Base-by-base conservation (phyloP, 257 asterid species). In the Solanum appendiculatum region DNA sequence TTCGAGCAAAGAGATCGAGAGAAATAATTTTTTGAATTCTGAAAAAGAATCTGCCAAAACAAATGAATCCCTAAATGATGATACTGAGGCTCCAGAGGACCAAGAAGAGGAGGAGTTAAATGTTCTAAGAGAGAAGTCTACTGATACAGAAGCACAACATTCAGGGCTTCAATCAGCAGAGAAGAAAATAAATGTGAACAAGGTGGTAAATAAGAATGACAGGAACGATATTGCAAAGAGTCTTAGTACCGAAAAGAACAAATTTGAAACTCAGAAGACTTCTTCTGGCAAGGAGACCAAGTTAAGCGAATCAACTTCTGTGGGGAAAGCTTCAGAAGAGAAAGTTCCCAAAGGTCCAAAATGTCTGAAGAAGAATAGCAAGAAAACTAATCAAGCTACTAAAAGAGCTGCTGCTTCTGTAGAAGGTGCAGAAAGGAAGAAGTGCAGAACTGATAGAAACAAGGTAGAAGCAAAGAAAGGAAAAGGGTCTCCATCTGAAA, bases 11-110 rank as follows among this genome's bases (percentile, higher is more conserved):
- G 85, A 34, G 70, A 42, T 34, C 37, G 86, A 86, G 23, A 36
- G 82, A 46, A 77, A 44, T 63, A 84, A 46, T 16, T 4, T 85
- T 73, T 37, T 46, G 68, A 82, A 82, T 56, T 69, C 86, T 44
- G 73, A 64, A 54, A 81, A 46, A 81, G 85, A 31, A 81, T n/a
- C 21, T 20, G 75, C 60, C 33, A 81, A 77, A 82, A 86, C 88
- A 88, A 86, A 75, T 78, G 84, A 83, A 68, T 68, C 81, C 16
- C 74, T 74, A 60, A 87, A 89, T 89, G 94, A 91, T 89, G 94
- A 92, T 83, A 90, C 92, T 82, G 91, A 92, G 88, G 91, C 96
- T 86, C 88, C 95, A 77, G 93, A 87, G 70, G 90, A 91, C 33
- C 74, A 84, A 18, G 87, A 83, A 68, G 74, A 48, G 31, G 85